Evolutionary conservation across 352 stramenopile species (phyloP).

Genomic region (Phytophthora podocarpi): DNA sequence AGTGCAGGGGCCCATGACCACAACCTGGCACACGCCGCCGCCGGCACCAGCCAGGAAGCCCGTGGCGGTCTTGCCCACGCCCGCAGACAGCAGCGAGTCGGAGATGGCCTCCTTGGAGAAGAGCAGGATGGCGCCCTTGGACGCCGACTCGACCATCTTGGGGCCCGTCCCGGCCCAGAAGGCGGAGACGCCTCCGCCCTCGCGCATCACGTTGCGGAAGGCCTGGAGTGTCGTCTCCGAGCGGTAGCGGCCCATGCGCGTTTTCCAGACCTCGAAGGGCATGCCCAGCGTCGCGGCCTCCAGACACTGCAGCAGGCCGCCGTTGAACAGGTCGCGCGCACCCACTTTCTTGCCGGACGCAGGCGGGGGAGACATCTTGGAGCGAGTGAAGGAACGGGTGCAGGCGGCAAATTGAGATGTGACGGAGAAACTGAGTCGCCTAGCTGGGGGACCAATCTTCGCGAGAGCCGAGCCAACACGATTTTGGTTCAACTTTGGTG

Average conservation of each 20-base stretch:
- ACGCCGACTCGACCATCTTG: conserved; percentile 92
- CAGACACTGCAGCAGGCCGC: conserved; percentile 86
- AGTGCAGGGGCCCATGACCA: conserved; percentile 91
- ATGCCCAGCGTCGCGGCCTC: conserved; percentile 91
- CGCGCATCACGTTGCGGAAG: conserved; percentile 89
- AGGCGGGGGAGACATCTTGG: conserved; percentile 45
- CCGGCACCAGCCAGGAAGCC: conserved; percentile 85
- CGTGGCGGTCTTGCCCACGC: conserved; percentile 65
- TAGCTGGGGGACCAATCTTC: too few relatives aligned
- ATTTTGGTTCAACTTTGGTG: conserved; percentile 15
- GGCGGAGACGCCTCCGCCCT: conserved; percentile 76
- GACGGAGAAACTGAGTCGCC: too few relatives aligned
- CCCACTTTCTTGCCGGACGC: conserved; percentile 84
- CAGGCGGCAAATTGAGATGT: conserved; percentile 23
- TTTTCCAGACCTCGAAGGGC: conserved; percentile 95
- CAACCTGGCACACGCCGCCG: conserved; percentile 87
- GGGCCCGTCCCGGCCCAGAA: conserved; percentile 90
- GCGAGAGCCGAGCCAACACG: too few relatives aligned
- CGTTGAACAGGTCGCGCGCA: conserved; percentile 77
- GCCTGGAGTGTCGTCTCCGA: conserved; percentile 79
- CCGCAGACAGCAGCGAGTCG: conserved; percentile 76
- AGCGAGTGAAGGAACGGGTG: not conserved
- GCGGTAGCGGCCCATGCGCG: conserved; percentile 91
- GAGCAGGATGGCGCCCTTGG: conserved; percentile 90
- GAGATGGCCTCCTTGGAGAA: conserved; percentile 91